phyloP scores from a whole-genome alignment of 305 asterid genomes.

The Rubia tinctorum region DNA sequence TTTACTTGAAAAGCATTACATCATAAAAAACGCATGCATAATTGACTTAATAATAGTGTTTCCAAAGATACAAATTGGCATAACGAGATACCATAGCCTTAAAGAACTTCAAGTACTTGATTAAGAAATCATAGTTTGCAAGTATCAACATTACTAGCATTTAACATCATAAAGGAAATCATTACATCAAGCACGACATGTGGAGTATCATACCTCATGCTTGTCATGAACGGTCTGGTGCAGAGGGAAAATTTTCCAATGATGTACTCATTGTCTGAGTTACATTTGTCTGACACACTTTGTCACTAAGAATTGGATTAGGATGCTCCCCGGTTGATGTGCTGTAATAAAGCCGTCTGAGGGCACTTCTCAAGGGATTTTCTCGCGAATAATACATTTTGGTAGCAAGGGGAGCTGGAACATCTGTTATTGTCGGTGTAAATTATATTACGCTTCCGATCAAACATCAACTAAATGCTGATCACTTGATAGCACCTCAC shows the following conservation, averaged over 20 bases:
- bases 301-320: conserved; percentile 30
- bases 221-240: conserved; percentile 39
- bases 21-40: background rate
- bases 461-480: background rate
- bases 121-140: background rate
- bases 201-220: conserved; percentile 39
- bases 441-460: conserved; percentile 8
- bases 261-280: conserved; percentile 30
- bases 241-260: conserved; percentile 30
- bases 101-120: background rate
- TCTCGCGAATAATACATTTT: conserved; percentile 75
- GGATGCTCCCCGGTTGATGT: conserved; percentile 38
- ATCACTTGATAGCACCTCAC: background rate
- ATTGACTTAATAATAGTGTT: background rate
- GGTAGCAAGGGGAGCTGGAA: conserved; percentile 84
- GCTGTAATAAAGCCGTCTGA: conserved; percentile 54
- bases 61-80: background rate
- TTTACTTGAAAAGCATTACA: background rate
- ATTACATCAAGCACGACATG: conserved; percentile 7
- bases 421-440: conserved; percentile 38
- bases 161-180: background rate
- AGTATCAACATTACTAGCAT: background rate
- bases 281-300: conserved; percentile 34
- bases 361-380: conserved; percentile 55
- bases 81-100: background rate